Conservation (phyloP, 1,284 basidiomycete genomes). For the Pascua sp. region DNA sequence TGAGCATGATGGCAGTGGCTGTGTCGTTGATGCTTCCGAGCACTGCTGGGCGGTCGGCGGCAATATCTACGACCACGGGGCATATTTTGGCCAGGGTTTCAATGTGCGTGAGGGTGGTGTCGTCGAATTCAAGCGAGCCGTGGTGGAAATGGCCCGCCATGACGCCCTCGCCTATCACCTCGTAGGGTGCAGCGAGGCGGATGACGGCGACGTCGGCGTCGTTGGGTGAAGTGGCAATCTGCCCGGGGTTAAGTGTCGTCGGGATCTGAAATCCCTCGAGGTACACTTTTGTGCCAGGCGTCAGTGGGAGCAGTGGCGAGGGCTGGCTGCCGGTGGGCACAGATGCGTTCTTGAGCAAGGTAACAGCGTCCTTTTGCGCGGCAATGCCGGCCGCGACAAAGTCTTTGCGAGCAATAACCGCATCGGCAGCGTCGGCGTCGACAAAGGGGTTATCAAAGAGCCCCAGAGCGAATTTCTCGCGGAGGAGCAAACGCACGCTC, state of each 20-base stretch:
- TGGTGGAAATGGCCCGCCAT: slow-evolving; percentile 16
- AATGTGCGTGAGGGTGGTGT: slow-evolving; percentile 5
- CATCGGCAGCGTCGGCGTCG: slow-evolving; percentile 8
- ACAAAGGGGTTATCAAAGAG: slow-evolving; percentile 14
- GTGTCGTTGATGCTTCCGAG: slow-evolving; percentile 8
- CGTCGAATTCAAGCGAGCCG: slow-evolving; percentile 16
- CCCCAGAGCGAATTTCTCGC: slow-evolving; percentile 15
- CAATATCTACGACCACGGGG: slow-evolving; percentile 16
- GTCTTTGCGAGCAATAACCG: slow-evolving; percentile 5
- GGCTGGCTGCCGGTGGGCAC: no score
- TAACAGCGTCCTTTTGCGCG: slow-evolving; percentile 13
- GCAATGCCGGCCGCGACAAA: slow-evolving; percentile 4
- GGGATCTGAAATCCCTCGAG: slow-evolving; percentile 9
- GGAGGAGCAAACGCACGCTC: slow-evolving; percentile 6
- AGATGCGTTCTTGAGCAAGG: slow-evolving; percentile 6
- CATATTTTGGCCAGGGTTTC: slow-evolving; percentile 8
- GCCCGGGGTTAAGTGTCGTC: background rate
- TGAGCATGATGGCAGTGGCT: slow-evolving; percentile 9
- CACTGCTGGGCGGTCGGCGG: slow-evolving; percentile 12
- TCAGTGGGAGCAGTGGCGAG: slow-evolving; percentile 5
- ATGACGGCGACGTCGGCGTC: slow-evolving; percentile 16
- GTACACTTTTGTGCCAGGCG: slow-evolving; percentile 4
- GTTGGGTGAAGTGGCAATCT: background rate
- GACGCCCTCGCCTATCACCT: slow-evolving; percentile 8
- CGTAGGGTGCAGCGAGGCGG: slow-evolving; percentile 9